Evolutionary conservation across 805 yeast genomes (phyloP).

Genomic region (Kodamaea kakaduensis): DNA sequence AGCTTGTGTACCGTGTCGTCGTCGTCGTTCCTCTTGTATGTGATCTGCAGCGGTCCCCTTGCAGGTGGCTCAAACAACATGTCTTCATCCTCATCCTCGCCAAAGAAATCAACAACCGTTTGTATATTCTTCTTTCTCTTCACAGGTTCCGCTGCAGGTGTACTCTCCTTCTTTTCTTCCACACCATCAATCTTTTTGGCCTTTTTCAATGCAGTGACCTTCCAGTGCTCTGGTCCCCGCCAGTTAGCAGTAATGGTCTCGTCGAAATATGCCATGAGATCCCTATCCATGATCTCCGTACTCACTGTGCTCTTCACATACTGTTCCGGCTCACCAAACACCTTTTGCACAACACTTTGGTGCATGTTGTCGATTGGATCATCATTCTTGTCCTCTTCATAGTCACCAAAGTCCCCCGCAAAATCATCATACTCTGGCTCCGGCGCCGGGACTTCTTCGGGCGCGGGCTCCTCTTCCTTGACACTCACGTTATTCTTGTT

Average conservation of each 20-base stretch:
- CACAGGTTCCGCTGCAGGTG: conserved; percentile 8
- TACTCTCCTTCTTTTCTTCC: conserved; percentile 10
- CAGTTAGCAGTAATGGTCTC: conserved; percentile 65
- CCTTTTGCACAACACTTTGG: conserved; percentile 14
- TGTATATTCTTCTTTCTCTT: conserved; percentile 22
- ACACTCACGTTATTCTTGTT: conserved; percentile 34
- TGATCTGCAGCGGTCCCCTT: conserved; percentile 16
- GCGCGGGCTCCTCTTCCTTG: conserved; percentile 20
- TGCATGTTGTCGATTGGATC: conserved; percentile 11
- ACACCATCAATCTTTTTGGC: conserved; percentile 21
- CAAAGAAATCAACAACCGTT: conserved; percentile 29
- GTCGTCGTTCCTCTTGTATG: conserved; percentile 31
- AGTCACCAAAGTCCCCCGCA: conserved; percentile 18
- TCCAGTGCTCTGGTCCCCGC: conserved; percentile 95
- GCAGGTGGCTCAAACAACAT: conserved; percentile 29
- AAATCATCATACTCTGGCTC: conserved; percentile 9
- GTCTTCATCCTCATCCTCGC: conserved; percentile 32
- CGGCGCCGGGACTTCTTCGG: conserved; percentile 16
- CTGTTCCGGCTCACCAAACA: conserved; percentile 14
- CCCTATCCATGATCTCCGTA: conserved; percentile 46
- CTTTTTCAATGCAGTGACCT: conserved; percentile 58
- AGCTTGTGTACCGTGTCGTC: conserved; percentile 42
- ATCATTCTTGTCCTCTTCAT: conserved; percentile 8
- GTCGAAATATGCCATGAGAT: conserved; percentile 79
- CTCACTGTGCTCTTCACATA: conserved; percentile 13